A percentile compares a stretch with the other conserved stretches of the same genome.
Conservation (phyloP, 108 stramenopile genomes). For the Stephanodiscus minutulus region DNA sequence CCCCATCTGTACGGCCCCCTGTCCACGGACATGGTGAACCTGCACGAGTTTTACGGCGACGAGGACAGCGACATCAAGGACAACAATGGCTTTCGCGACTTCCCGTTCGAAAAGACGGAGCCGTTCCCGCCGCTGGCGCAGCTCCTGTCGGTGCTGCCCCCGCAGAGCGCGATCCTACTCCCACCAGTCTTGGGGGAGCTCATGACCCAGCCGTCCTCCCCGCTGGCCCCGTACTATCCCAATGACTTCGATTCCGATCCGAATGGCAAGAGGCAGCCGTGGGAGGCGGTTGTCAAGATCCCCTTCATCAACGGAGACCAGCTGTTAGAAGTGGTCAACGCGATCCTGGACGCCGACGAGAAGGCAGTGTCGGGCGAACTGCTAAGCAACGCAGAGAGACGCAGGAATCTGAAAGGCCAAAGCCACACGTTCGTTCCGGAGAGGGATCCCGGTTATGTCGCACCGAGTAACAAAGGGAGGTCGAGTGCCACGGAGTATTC, state of each 20-base stretch:
- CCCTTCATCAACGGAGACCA: conserved; percentile 94
- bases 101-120: conserved; percentile 66
- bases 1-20: conserved; percentile 95
- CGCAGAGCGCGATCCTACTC: conserved; percentile 88
- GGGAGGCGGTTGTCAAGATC: conserved; percentile 97
- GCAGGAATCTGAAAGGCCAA: conserved; percentile 68
- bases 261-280: conserved; percentile 91
- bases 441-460: conserved; percentile 30
- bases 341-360: conserved; percentile 64
- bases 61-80: conserved; percentile 52
- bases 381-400: conserved; percentile 70
- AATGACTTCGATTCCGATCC: conserved; percentile 77
- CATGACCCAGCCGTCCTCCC: conserved; percentile 89
- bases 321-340: conserved; percentile 76
- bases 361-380: conserved; percentile 39
- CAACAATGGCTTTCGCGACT: conserved; percentile 70
- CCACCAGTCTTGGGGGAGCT: conserved; percentile 88
- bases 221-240: conserved; percentile 90
- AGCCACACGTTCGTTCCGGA: conserved; percentile 55
- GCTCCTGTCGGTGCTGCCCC: conserved; percentile 94
- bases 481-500: conserved; percentile 5
- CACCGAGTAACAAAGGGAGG: background rate
- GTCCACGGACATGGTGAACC: conserved; percentile 92
- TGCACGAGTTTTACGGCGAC: conserved; percentile 74
- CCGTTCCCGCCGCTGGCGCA: conserved; percentile 95